Evolutionary conservation across 164 flowering plant genomes (phyloP).

Genomic region (Tetrastigma voinierianum): DNA sequence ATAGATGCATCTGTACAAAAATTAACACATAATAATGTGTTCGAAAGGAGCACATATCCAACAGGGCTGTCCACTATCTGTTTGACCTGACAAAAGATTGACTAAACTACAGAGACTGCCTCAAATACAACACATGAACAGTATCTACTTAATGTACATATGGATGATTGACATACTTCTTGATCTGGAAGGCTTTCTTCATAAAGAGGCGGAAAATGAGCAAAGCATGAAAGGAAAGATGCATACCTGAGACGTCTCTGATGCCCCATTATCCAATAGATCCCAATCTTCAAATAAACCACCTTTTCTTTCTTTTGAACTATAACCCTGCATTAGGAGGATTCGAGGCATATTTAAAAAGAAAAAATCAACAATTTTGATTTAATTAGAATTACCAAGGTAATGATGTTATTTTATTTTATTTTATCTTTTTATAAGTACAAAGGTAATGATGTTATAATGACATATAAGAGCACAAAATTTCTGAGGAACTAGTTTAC

Average conservation of each 20-base stretch:
- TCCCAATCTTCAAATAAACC: slow-evolving; percentile 86
- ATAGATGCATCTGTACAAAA: no score
- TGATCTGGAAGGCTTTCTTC: background rate
- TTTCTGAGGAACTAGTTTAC: background rate
- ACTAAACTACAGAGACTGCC: no score
- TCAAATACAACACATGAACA: no score
- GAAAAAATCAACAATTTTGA: background rate
- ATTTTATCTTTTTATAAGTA: no score
- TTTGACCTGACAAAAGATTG: no score
- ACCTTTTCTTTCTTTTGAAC: slow-evolving; percentile 71
- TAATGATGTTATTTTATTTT: no score
- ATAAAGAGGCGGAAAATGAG: background rate
- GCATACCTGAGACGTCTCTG: slow-evolving; percentile 70
- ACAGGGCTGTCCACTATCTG: no score
- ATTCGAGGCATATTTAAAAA: background rate
- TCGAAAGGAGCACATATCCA: no score
- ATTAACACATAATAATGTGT: no score
- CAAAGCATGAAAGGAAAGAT: background rate
- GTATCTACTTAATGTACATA: no score
- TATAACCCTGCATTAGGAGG: slow-evolving; percentile 64
- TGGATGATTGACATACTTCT: background rate
- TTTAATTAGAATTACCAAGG: background rate
- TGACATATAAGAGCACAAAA: background rate
- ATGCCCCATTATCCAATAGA: slow-evolving; percentile 67
- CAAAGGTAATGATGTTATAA: no score